Evolutionary conservation across 2,329 filamentous ascomycete species (phyloP).

Genomic region (Zasmidium angulare): DNA sequence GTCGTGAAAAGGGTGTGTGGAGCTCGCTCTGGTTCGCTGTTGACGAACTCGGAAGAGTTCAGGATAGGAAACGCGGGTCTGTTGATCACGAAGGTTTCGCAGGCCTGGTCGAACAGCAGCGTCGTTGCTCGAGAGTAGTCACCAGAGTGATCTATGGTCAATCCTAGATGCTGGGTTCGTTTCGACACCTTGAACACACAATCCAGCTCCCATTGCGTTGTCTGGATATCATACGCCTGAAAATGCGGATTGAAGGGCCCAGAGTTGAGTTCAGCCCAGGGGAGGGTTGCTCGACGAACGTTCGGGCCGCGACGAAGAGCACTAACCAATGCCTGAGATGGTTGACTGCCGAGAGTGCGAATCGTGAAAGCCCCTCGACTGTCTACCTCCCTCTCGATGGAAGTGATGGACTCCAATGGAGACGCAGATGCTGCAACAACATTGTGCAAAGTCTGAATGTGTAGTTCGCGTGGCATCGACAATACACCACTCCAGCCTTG

Average conservation of each 20-base stretch:
- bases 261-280: not conserved
- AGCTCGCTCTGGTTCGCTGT: constrained; percentile 28
- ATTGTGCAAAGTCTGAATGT: constrained; percentile 39
- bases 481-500: constrained; percentile 54
- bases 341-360: constrained; percentile 42
- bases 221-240: constrained; percentile 12
- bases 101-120: constrained; percentile 40
- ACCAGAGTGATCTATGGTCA: constrained; percentile 26
- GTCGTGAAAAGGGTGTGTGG: constrained; percentile 51
- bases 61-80: constrained; percentile 34
- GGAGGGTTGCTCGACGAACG: constrained; percentile 11
- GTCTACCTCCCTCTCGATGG: constrained; percentile 36
- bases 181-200: constrained; percentile 24
- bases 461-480: constrained; percentile 47
- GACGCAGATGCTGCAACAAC: constrained; percentile 41
- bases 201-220: constrained; percentile 25
- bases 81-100: constrained; percentile 45
- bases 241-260: constrained; percentile 8
- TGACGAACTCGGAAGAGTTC: constrained; percentile 37
- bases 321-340: constrained; percentile 18
- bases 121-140: constrained; percentile 35
- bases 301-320: constrained; percentile 28
- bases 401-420: constrained; percentile 42
- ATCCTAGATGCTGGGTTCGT: constrained; percentile 19
- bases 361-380: constrained; percentile 39